Conservation (phyloP, 192 early-diverging fungal species). For the Paraglomus occultum region DNA sequence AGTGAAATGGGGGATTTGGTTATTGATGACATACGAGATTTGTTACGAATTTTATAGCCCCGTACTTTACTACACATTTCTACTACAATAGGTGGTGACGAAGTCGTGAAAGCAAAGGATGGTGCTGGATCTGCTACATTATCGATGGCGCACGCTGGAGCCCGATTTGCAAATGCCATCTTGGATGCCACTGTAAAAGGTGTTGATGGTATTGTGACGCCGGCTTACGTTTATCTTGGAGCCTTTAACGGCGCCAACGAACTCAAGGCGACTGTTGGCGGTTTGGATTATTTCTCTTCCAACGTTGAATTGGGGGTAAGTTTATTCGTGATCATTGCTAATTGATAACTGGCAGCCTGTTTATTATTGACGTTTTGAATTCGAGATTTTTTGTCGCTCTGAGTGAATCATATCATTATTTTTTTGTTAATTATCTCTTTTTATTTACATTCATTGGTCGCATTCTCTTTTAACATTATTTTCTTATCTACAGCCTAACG, state of each 20-base stretch:
- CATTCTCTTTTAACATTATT: too few relatives aligned
- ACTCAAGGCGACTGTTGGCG: slow-evolving; percentile 29
- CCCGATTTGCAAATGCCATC: slow-evolving; percentile 88
- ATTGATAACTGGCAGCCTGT: neutral
- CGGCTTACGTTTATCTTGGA: slow-evolving; percentile 80
- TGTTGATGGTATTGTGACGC: slow-evolving; percentile 84
- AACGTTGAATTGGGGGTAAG: slow-evolving; percentile 70
- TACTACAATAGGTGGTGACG: slow-evolving; percentile 87
- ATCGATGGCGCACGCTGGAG: slow-evolving; percentile 87
- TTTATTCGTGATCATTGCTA: too few relatives aligned
- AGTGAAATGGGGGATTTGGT: too few relatives aligned
- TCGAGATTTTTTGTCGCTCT: neutral
- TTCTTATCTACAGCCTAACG: slow-evolving; percentile 54
- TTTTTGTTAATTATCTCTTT: neutral
- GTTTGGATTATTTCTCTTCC: slow-evolving; percentile 74
- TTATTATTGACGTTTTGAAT: slow-evolving; percentile 16
- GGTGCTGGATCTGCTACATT: slow-evolving; percentile 88
- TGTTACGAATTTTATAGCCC: too few relatives aligned
- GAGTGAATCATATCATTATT: neutral
- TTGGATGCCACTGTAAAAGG: slow-evolving; percentile 74
- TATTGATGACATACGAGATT: too few relatives aligned
- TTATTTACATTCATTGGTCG: too few relatives aligned
- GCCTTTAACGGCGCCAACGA: slow-evolving; percentile 34
- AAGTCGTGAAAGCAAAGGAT: slow-evolving; percentile 99
- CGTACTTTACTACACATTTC: too few relatives aligned